These are phyloP conservation scores for Fusarium duplospermum DNA, from an alignment of 2,329 filamentous ascomycete genomes.

Conservation along the genomic window DNA sequence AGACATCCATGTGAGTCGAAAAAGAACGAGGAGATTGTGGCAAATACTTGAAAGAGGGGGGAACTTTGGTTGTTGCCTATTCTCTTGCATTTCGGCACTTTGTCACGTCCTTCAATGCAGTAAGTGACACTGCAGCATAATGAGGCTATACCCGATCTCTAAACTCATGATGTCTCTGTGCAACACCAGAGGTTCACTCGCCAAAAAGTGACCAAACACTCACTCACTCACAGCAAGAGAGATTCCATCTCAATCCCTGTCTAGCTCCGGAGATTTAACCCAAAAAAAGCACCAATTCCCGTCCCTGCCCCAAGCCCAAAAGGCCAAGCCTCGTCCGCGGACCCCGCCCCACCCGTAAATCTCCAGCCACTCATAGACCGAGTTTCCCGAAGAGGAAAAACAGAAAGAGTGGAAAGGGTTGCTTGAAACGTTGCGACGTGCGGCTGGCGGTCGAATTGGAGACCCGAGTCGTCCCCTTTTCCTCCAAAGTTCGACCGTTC, in stretches of 20 bases:
- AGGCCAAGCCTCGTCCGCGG: neutral
- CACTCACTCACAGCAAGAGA: neutral
- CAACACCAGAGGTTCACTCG: neutral
- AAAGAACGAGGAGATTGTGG: neutral
- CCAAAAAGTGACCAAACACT: neutral
- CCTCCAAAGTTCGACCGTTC: constrained; percentile 11
- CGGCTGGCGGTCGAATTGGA: constrained; percentile 30
- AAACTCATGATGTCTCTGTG: neutral
- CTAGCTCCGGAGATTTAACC: constrained; percentile 4
- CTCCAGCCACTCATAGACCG: constrained; percentile 1
- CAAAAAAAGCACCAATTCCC: constrained; percentile 3
- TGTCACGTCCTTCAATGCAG: neutral
- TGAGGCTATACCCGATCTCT: neutral
- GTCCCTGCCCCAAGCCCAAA: neutral
- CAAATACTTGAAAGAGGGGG: neutral
- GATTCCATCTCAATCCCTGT: neutral
- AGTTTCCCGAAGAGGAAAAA: neutral
- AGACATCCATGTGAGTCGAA: neutral
- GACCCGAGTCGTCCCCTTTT: constrained; percentile 11
- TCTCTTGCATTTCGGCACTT: neutral
- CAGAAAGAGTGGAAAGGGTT: neutral
- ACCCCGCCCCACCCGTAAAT: neutral
- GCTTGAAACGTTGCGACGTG: constrained; percentile 35
- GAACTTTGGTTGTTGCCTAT: neutral
- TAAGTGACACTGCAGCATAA: neutral